Base-by-base conservation (phyloP, 1,139 yeast genomes). In the Zygosaccharomyces sapae region DNA sequence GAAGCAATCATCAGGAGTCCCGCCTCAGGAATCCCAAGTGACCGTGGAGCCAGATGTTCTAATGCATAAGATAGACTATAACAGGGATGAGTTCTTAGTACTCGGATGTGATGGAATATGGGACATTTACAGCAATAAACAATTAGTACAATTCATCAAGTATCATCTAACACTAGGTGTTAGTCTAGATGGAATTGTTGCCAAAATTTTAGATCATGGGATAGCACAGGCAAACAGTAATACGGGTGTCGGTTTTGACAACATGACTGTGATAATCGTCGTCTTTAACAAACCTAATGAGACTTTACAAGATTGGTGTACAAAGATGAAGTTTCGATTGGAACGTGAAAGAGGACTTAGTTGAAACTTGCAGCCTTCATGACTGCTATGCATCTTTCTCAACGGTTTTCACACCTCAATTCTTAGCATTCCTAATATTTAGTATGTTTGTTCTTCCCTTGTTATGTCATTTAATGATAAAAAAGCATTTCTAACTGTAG, bases 51-150 rank as follows among this genome's bases (percentile, higher is more conserved):
- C 92, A 0, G 92, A 84, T 51, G 68, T 82, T 4, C 60, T 83
- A 43, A 71, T 77, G 39, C 85, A 81, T 58, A 61, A 56, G 45
- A 48, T 71, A 4, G 76, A 76, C 52, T 62, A 71, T 46, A 57
- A 67, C n/a, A 58, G 61, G 25, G 88, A 86, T 33, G 89, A 83
- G 57, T 84, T 83, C 7, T 57, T 83, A 18, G 76, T 83, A 1
- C 59, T 83, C 43, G 90, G 89, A 0, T 83, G 92, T 58, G 92
- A 84, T 66, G 92, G 92, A 19, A 79, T 84, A 30, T 84, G 89
- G 90, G 92, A 84, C 61, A 82, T 88, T 54, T 83, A 79, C 65
- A 78, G 77, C 47, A 81, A 82, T 54, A 73, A 71, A 43, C 77
- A 80, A 45, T 61, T 85, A 43, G 67, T 81, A 1, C 67, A 71